Evolutionary conservation across 192 early-diverging fungal species (phyloP), one percentile per base, ranked within the genome.

Genomic region (Blastocladiella britannica): DNA sequence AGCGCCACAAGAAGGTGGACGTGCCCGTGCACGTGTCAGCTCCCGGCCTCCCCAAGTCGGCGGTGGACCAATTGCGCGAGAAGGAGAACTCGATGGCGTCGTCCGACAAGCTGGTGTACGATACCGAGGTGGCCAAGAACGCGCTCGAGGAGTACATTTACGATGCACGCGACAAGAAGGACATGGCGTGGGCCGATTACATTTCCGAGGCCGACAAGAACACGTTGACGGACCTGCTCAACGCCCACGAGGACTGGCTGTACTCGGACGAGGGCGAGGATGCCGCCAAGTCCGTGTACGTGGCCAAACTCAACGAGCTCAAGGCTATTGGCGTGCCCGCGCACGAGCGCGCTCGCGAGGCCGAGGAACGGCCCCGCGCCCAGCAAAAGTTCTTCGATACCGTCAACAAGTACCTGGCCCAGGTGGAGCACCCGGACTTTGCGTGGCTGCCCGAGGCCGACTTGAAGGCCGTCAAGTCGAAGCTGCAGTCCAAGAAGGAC

Each of bases 141-240:
- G 77, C 82, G 51, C 81, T 97, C 54, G 93, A 97, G 70, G 93
- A 97, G 75, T 97, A 97, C 73, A 87, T 94, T 26, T 97, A 97
- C 70, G 87, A 95, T 26, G 86, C 83, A 56, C 85, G 93, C 53
- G 71, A 72, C 66, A 91, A 93, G 83, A 66, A 91, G 28, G 84
- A 86, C 54, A 68, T 72, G 60, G 72, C 80, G 26, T 88, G 82
- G 72, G 63, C 67, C 52, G 80, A 81, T 4, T 97, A 77, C 70
- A 70, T 89, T 28, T 72, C 82, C 64, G 84, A 84, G 51, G 60
- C 63, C 23, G 76, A 81, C 64, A 79, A 84, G 65, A 76, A 80
- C 15, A 65, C 69, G 55, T 90, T 92, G 68, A 65, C 79, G 56
- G 56, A 60, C 52, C 71, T 77, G 24, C 70, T 93, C 56, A 86